Percentiles rank a stretch among this genome's conserved stretches.
These are phyloP conservation scores for Linderniella brevidens DNA, from an alignment of 257 asterid genomes.

Conservation along the genomic window DNA sequence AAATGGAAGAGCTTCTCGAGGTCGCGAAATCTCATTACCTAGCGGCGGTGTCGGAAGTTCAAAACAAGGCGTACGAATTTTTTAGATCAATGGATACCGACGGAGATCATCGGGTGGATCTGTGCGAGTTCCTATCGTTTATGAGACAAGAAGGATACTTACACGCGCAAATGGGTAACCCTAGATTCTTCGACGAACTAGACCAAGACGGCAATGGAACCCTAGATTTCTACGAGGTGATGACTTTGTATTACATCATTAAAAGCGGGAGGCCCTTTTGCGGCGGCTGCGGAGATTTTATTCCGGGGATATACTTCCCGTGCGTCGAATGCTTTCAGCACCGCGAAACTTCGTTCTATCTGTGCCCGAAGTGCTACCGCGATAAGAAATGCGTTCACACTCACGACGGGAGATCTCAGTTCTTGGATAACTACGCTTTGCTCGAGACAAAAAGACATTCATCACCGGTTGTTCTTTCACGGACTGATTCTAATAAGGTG, in stretches of 20 bases:
- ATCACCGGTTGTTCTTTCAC: too few relatives aligned
- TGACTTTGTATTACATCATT: conserved; percentile 1
- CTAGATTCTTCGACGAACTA: neutral
- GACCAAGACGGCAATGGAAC: neutral
- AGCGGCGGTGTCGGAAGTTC: too few relatives aligned
- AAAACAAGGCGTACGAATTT: neutral
- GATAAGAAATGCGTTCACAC: too few relatives aligned
- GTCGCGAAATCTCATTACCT: too few relatives aligned
- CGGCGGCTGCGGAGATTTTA: neutral
- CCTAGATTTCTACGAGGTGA: conserved; percentile 4
- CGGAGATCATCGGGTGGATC: neutral
- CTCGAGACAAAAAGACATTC: conserved; percentile 1
- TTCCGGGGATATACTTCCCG: neutral
- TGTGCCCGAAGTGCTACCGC: too few relatives aligned
- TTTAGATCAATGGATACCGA: neutral
- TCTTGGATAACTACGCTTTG: conserved; percentile 12
- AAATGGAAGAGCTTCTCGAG: too few relatives aligned
- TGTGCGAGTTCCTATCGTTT: neutral
- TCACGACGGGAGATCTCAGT: conserved; percentile 6
- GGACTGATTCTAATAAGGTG: too few relatives aligned
- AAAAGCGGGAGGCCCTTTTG: neutral
- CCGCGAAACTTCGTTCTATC: too few relatives aligned
- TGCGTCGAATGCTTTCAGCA: neutral
- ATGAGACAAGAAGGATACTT: neutral
- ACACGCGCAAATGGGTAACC: too few relatives aligned